Evolutionary conservation across 1,284 basidiomycete species (phyloP).

Genomic region (Singerocomus inundabilis): DNA sequence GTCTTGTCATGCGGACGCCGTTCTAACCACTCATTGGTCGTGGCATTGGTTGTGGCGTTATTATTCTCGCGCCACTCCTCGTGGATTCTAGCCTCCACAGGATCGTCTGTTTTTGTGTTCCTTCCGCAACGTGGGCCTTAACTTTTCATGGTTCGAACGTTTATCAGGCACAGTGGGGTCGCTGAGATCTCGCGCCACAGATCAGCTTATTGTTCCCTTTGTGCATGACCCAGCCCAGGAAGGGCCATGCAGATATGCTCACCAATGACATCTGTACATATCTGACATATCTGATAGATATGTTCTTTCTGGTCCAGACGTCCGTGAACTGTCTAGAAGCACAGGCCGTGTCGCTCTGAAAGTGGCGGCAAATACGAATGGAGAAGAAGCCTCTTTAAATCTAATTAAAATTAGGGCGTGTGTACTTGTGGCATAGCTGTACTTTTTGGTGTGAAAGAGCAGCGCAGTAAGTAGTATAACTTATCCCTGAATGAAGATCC

Average conservation of each 20-base stretch:
- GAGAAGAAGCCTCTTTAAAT: conserved; percentile 5
- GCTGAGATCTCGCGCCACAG: conserved; percentile 29
- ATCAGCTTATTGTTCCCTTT: conserved; percentile 11
- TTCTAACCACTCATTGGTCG: background rate
- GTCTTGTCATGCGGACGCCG: background rate
- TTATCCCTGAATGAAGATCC: conserved; percentile 25
- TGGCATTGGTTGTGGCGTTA: too few species aligned
- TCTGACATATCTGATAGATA: too few species aligned
- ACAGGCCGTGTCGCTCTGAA: conserved; percentile 8
- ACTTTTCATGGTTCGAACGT: background rate
- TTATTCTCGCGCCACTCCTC: conserved; percentile 19
- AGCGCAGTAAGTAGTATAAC: conserved; percentile 25
- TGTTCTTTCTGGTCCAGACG: too few species aligned
- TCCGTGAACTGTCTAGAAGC: conserved; percentile 2
- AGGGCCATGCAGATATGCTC: background rate
- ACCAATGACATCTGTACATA: conserved; percentile 6
- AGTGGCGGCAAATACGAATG: conserved; percentile 15
- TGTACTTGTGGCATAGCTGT: conserved; percentile 17
- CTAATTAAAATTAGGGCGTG: conserved; percentile 14
- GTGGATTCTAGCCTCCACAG: conserved; percentile 11
- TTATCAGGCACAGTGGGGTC: conserved; percentile 17
- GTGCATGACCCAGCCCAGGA: background rate
- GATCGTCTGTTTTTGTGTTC: conserved; percentile 9
- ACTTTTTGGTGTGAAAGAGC: conserved; percentile 25
- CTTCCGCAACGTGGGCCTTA: conserved; percentile 11